Evolutionary conservation across 78 protist species (phyloP), one percentile per base, ranked within the genome.

Genomic region (Fonticula alba): DNA sequence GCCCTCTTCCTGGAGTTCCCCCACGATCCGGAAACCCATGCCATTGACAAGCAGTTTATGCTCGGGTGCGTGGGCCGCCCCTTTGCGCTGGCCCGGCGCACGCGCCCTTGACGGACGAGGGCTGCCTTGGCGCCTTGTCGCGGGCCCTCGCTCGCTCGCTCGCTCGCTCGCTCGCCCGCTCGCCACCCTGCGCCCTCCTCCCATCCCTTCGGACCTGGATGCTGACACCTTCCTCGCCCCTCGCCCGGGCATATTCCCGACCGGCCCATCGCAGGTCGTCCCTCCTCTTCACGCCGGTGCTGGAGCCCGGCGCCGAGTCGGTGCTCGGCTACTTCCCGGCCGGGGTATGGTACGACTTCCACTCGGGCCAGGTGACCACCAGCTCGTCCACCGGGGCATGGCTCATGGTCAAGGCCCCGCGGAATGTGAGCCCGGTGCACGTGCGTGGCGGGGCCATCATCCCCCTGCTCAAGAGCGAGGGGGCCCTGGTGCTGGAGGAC

Each of bases 201-300:
- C n/a, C n/a, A n/a, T n/a, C n/a, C n/a, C n/a, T n/a, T n/a, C n/a
- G n/a, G n/a, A n/a, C n/a, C n/a, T n/a, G n/a, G n/a, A n/a, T n/a
- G n/a, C n/a, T n/a, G n/a, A n/a, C n/a, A n/a, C n/a, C n/a, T n/a
- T n/a, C n/a, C n/a, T n/a, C n/a, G n/a, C n/a, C n/a, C n/a, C n/a
- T n/a, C n/a, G n/a, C n/a, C n/a, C n/a, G n/a, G n/a, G n/a, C n/a
- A n/a, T n/a, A n/a, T n/a, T n/a, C n/a, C n/a, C n/a, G n/a, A n/a
- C n/a, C n/a, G n/a, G n/a, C n/a, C n/a, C n/a, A n/a, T n/a, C n/a
- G n/a, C n/a, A n/a, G n/a, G n/a, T 10, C 40, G 26, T 24, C 66
- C 17, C 19, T 84, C 43, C 32, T 84, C 46, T 78, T 80, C 51
- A 43, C 79, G 7, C 89, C 89, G 17, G 88, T 79, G 17, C 62